A percentile compares a stretch with the other conserved stretches of the same genome.
phyloP scores from a whole-genome alignment of 139 green algal genomes.

The Parachlorella kessleri region DNA sequence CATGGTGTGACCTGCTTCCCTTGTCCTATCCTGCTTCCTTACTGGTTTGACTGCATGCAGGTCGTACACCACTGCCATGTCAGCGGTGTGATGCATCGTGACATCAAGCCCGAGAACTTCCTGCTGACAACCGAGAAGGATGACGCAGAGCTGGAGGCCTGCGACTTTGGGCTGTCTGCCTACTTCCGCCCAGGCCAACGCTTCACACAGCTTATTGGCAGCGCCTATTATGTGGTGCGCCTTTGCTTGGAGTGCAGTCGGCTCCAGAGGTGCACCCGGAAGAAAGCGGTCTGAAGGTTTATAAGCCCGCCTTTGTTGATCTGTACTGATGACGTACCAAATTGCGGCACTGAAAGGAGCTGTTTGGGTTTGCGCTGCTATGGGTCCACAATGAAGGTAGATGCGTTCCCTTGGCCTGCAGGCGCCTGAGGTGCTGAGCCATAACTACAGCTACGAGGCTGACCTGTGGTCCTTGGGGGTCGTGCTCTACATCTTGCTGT shows the following conservation, averaged over 20 bases:
- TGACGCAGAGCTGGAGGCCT: constrained; percentile 34
- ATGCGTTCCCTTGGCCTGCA: not conserved
- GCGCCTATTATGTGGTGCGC: constrained; percentile 75
- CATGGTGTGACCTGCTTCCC: too few species aligned
- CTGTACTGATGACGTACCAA: not conserved
- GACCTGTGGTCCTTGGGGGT: constrained; percentile 91
- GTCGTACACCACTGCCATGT: constrained; percentile 63
- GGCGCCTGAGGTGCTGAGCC: constrained; percentile 69
- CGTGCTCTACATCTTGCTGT: constrained; percentile 93
- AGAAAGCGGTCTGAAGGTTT: not conserved
- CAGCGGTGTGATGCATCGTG: constrained; percentile 55
- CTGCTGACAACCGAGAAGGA: constrained; percentile 49
- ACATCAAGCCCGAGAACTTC: constrained; percentile 81
- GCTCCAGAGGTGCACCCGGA: not conserved
- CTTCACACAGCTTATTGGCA: constrained; percentile 22
- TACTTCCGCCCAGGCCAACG: constrained; percentile 59
- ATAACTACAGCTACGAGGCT: constrained; percentile 60
- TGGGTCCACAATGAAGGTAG: not conserved
- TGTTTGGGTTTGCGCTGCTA: not conserved
- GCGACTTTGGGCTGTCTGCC: constrained; percentile 78
- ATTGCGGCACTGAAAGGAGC: not conserved
- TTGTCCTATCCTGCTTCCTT: too few species aligned
- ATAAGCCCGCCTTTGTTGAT: constrained; percentile 12
- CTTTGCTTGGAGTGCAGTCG: not conserved
- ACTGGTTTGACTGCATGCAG: not conserved